Evolutionary conservation across 2,329 filamentous ascomycete species (phyloP).

Genomic region (Diaporthe citriasiana): DNA sequence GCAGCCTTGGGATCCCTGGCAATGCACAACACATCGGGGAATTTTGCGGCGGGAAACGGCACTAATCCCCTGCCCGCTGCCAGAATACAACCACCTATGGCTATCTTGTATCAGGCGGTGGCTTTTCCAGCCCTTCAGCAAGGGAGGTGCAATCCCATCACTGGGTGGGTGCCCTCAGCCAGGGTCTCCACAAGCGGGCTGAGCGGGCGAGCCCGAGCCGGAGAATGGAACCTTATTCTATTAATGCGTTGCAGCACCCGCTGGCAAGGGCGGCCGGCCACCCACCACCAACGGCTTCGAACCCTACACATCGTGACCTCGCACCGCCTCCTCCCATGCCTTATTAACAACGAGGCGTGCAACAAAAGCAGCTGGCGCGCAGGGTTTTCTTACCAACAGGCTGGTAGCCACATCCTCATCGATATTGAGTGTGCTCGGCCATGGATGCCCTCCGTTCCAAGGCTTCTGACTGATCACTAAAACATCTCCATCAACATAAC

Average conservation of each 20-base stretch:
- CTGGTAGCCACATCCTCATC: background rate
- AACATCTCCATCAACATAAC: background rate
- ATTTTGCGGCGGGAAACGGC: conserved; percentile 19
- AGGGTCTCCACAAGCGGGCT: conserved; percentile 33
- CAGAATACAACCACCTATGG: background rate
- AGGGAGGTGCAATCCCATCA: background rate
- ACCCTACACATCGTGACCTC: background rate
- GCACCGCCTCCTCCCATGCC: background rate
- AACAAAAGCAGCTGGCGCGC: background rate
- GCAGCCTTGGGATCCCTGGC: conserved; percentile 9
- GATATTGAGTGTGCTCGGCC: background rate
- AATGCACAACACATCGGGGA: conserved; percentile 29
- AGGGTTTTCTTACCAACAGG: background rate
- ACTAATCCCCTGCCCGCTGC: conserved; percentile 7
- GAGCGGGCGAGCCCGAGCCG: conserved; percentile 26
- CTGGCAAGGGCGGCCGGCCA: background rate
- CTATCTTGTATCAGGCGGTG: background rate
- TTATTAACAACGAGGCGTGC: background rate
- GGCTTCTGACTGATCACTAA: background rate
- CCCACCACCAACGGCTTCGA: background rate
- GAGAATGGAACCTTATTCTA: conserved; percentile 31
- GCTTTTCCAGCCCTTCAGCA: conserved; percentile 17
- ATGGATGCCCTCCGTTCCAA: background rate
- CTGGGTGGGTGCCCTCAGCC: background rate
- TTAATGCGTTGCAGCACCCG: conserved; percentile 9